These are phyloP conservation scores for Umbelopsis isabellina DNA, from an alignment of 192 early-diverging fungal species.

Conservation along the genomic window DNA sequence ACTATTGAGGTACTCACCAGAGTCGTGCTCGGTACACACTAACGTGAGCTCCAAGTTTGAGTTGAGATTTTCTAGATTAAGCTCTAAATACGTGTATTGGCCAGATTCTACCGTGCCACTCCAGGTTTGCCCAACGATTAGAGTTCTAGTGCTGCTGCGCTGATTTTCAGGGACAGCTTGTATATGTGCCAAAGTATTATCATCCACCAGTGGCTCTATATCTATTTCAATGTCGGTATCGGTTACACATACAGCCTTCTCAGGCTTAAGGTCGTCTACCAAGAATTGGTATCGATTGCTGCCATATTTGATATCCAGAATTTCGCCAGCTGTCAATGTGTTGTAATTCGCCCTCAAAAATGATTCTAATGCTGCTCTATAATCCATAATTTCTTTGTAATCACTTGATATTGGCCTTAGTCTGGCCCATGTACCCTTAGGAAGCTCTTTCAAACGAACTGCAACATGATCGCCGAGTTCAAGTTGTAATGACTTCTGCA, in stretches of 20 bases:
- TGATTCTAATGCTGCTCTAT: slow-evolving; percentile 66
- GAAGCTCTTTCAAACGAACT: slow-evolving; percentile 57
- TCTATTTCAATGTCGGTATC: slow-evolving; percentile 86
- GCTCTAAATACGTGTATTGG: background rate
- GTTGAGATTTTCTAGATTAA: background rate
- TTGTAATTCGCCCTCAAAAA: slow-evolving; percentile 68
- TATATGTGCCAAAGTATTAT: background rate
- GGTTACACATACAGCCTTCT: slow-evolving; percentile 65
- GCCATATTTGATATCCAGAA: slow-evolving; percentile 57
- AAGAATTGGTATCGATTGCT: slow-evolving; percentile 53
- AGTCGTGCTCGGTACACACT: background rate
- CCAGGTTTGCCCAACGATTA: background rate
- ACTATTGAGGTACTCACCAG: background rate
- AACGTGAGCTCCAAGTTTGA: slow-evolving; percentile 1
- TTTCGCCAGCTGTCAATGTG: slow-evolving; percentile 70
- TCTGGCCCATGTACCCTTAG: slow-evolving; percentile 68
- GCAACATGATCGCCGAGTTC: slow-evolving; percentile 48
- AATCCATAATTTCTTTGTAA: slow-evolving; percentile 61
- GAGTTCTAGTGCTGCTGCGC: background rate
- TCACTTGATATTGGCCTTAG: slow-evolving; percentile 59
- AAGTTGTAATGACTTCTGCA: slow-evolving; percentile 48
- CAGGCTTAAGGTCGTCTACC: slow-evolving; percentile 71
- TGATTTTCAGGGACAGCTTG: background rate
- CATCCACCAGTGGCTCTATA: slow-evolving; percentile 55
- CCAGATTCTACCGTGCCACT: background rate